Evolutionary conservation across 2,329 filamentous ascomycete species (phyloP).

Genomic region (Dothiorella sarmentorum): DNA sequence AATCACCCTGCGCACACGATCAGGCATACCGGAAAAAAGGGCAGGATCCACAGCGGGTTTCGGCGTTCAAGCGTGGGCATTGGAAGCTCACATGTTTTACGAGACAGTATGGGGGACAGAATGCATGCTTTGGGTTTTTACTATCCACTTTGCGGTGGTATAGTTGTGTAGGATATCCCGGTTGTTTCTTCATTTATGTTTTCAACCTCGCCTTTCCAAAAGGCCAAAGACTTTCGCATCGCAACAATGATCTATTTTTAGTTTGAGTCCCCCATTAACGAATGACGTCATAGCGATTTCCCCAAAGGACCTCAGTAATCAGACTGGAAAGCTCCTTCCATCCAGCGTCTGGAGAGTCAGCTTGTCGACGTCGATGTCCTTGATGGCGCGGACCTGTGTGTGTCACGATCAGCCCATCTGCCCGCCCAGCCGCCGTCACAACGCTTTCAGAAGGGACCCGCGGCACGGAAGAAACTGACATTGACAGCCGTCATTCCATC

Average conservation of each 20-base stretch:
- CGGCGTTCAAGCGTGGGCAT: not conserved
- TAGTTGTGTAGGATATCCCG: not conserved
- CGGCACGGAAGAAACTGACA: no score
- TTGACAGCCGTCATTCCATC: conserved; percentile 27
- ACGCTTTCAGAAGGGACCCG: no score
- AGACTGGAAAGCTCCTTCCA: conserved; percentile 24
- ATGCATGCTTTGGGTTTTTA: not conserved
- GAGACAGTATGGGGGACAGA: not conserved
- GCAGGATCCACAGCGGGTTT: not conserved
- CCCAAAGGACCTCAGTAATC: not conserved
- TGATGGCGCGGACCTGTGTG: conserved; percentile 25
- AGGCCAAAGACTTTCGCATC: no score
- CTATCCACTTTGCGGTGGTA: not conserved
- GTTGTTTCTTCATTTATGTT: not conserved
- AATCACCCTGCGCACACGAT: not conserved
- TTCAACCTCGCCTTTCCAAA: not conserved
- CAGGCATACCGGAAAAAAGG: not conserved
- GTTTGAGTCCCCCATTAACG: not conserved
- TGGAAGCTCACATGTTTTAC: not conserved
- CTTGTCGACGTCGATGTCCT: conserved; percentile 28
- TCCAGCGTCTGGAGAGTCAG: conserved; percentile 27
- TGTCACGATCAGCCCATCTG: not conserved
- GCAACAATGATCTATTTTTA: not conserved
- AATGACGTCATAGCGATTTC: not conserved
- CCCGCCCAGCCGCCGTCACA: no score